Percentiles rank a stretch among this genome's conserved stretches.
These are phyloP conservation scores for Hymenoscyphus albidus DNA, from an alignment of 2,329 filamentous ascomycete genomes.

Conservation along the genomic window DNA sequence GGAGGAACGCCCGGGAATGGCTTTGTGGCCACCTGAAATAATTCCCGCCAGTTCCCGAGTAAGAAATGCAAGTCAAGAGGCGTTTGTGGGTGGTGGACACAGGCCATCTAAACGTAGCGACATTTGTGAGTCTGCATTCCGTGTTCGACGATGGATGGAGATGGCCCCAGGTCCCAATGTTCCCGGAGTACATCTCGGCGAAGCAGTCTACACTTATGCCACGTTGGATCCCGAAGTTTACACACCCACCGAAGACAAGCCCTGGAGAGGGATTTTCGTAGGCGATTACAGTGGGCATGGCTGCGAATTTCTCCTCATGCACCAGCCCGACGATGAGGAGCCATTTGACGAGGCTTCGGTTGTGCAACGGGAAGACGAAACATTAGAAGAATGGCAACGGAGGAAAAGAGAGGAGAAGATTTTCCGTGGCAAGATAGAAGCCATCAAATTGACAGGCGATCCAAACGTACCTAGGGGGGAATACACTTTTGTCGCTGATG, in stretches of 20 bases:
- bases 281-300: conserved; percentile 83
- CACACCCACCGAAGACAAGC: conserved; percentile 73
- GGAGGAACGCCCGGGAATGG: conserved; percentile 38
- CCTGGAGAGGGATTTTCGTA: conserved; percentile 82
- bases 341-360: conserved; percentile 40
- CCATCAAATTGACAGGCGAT: conserved; percentile 89
- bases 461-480: conserved; percentile 85
- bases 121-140: conserved; percentile 67
- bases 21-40: conserved; percentile 72
- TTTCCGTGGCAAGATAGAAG: conserved; percentile 68
- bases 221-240: conserved; percentile 74
- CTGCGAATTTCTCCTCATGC: conserved; percentile 79
- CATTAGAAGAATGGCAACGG: conserved; percentile 43
- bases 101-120: conserved; percentile 52
- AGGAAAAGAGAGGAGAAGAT: conserved; percentile 46
- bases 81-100: conserved; percentile 39
- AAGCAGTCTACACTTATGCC: conserved; percentile 58
- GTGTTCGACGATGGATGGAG: conserved; percentile 73
- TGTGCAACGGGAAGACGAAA: conserved; percentile 41
- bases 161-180: conserved; percentile 43
- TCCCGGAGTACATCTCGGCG: conserved; percentile 48
- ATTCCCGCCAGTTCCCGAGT: conserved; percentile 56
- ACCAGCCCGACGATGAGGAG: conserved; percentile 62
- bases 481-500: conserved; percentile 73
- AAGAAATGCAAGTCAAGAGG: conserved; percentile 46